Percentiles rank a stretch among this genome's conserved stretches.
These are phyloP conservation scores for Cladorrhinum sp. DNA, from an alignment of 2,329 filamentous ascomycete genomes.

Conservation along the genomic window DNA sequence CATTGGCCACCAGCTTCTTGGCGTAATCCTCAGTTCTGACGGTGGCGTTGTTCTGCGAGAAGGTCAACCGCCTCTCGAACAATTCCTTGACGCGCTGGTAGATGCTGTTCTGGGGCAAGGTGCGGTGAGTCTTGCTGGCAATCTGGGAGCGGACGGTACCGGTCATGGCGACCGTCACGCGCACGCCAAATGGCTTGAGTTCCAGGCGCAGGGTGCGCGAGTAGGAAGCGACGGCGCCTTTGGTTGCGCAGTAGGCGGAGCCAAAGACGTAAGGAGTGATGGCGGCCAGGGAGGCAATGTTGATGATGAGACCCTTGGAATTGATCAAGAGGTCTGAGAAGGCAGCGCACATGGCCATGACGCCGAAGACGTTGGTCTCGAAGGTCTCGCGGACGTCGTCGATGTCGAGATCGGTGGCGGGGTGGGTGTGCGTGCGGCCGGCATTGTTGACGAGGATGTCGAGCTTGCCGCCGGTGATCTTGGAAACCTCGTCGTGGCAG, in stretches of 20 bases:
- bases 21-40: slow-evolving; percentile 46
- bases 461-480: slow-evolving; percentile 50
- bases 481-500: slow-evolving; percentile 45
- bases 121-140: slow-evolving; percentile 39
- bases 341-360: slow-evolving; percentile 53
- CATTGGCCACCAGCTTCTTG: slow-evolving; percentile 39
- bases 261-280: slow-evolving; percentile 52
- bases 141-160: slow-evolving; percentile 53
- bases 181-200: slow-evolving; percentile 51
- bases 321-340: slow-evolving; percentile 50
- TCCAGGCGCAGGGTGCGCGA: slow-evolving; percentile 53
- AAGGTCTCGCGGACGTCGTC: slow-evolving; percentile 52
- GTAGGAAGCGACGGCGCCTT: slow-evolving; percentile 52
- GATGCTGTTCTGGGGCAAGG: slow-evolving; percentile 44
- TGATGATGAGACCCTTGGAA: slow-evolving; percentile 51
- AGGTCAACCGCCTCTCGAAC: slow-evolving; percentile 45
- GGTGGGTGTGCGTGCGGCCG: slow-evolving; percentile 49
- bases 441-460: slow-evolving; percentile 61
- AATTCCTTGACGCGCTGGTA: slow-evolving; percentile 46
- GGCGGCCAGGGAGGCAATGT: slow-evolving; percentile 52
- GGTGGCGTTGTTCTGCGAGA: slow-evolving; percentile 47
- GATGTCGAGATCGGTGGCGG: slow-evolving; percentile 50
- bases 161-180: slow-evolving; percentile 56
- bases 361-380: slow-evolving; percentile 56
- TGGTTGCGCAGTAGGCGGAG: slow-evolving; percentile 53